Base-by-base conservation (phyloP, 805 yeast genomes). In the Candida saitoana region DNA sequence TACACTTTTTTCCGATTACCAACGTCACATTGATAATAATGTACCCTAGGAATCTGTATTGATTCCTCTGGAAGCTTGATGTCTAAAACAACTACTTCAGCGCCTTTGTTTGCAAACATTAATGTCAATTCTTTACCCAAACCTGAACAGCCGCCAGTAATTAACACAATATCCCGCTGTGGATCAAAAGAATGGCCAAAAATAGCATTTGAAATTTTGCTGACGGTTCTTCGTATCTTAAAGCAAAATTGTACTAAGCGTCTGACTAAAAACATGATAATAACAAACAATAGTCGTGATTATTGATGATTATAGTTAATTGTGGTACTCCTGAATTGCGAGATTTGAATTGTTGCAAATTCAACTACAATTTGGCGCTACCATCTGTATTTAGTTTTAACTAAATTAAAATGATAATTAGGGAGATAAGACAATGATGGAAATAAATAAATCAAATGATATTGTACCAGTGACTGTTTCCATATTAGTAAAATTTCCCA, bases 71-170 rank as follows among this genome's bases (percentile, higher is more conserved):
- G 25, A 8, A 29, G 12, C 12, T 39, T 39, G 2, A 86, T 49
- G 52, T 91, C 97, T 34, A 87, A 65, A 0, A 84, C 84, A 1
- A 84, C 79, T 0, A 87, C 84, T 19, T 58, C 70, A 8, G 78
- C 74, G 0, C 70, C 71, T 18, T 63, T 56, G 5, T 49, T 48
- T 4, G 65, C 59, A 41, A 90, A 73, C 18, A 55, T 54, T 12
- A 50, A 47, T 0, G 74, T 86, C 3, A 91, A 47, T 47, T 79
- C 85, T 33, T 63, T 65, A 0, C 98, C 98, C 7, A 91, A 67
- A 0, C 97, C 98, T 0, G 79, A 66, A 3, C 76, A 57, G 0
- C 97, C 98, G 0, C 98, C 98, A 0, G 98, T 90, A 16, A 91
- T 67, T 3, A 89, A 62, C 0, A 80, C 84, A 8, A 84, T 67